Evolutionary conservation across 2,329 filamentous ascomycete species (phyloP).

Genomic region (Gnomoniopsis sp.): DNA sequence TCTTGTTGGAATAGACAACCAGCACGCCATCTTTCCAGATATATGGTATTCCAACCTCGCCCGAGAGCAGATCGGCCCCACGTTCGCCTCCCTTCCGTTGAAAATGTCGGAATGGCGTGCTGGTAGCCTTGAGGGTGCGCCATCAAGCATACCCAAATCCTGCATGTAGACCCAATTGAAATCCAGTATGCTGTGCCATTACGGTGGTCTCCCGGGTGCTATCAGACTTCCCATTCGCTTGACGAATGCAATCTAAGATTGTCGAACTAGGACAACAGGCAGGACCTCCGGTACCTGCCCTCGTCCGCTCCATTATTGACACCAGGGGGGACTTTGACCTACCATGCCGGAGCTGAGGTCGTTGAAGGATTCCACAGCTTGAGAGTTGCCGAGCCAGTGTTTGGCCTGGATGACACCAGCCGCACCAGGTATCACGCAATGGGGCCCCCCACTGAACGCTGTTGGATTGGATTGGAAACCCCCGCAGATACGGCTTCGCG

Average conservation of each 20-base stretch:
- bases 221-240: neutral
- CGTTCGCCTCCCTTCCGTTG: neutral
- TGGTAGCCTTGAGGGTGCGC: slow-evolving; percentile 1
- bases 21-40: slow-evolving; percentile 4
- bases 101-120: slow-evolving; percentile 5
- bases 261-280: neutral
- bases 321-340: neutral
- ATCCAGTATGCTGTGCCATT: neutral
- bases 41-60: slow-evolving; percentile 1
- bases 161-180: neutral
- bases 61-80: neutral
- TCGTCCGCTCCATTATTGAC: neutral
- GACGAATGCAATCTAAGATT: neutral
- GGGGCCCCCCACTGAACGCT: neutral
- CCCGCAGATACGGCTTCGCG: slow-evolving; percentile 15
- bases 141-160: neutral
- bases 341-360: neutral
- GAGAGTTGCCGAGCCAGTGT: neutral
- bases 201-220: neutral
- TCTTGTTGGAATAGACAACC: neutral
- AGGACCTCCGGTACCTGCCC: neutral
- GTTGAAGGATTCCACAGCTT: neutral
- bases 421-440: slow-evolving; percentile 16
- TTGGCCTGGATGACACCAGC: slow-evolving; percentile 14
- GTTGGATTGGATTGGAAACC: neutral